Evolutionary conservation across 768 basidiomycete species (phyloP), one percentile per base, ranked within the genome.

Genomic region (Hysterangium stoloniferum): DNA sequence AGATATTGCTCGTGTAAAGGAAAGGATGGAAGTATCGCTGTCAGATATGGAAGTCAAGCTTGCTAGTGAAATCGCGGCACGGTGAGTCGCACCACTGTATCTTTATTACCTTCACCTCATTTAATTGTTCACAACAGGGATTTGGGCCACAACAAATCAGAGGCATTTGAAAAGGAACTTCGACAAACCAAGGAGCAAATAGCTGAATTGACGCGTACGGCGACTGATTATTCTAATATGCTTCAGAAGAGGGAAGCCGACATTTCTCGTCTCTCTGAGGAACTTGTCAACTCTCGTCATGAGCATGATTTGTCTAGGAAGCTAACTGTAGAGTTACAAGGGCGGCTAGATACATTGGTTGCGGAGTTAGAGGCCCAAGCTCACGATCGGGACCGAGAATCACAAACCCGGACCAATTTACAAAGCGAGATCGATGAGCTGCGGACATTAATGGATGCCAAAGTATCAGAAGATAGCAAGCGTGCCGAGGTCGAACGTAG

Each of bases 371-470:
- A 72, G 4, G 75, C 76, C 4, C 79, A 79, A 59, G 79, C 73
- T 50, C 70, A 73, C 28, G 81, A 79, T 42, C 70, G 72, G 34
- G 63, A 82, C 65, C 68, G 75, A 31, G 65, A 69, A 1, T 61
- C 67, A 8, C 57, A 57, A 4, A 67, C 74, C 2, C 79, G 78
- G 24, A 68, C 68, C 24, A 86, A 82, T 59, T 70, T 95, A 2
- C 82, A 89, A 59, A 76, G 73, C 34, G 94, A 96, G 64, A 70
- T 96, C 9, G 93, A 95, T 58, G 85, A 89, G 54, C 72, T 98
- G 6, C 83, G 93, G 6, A 70, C 77, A n/a, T 68, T 87, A 12
- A 78, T 96, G 69, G 82, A 84, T 40, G 86, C 87, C 1, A 96
- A 92, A 64, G 77, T 83, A 0, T 83, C 81, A 22, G 93, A 97